Base-by-base conservation (phyloP, 106 monocot genomes). In the Dactylorhiza incarnata region DNA sequence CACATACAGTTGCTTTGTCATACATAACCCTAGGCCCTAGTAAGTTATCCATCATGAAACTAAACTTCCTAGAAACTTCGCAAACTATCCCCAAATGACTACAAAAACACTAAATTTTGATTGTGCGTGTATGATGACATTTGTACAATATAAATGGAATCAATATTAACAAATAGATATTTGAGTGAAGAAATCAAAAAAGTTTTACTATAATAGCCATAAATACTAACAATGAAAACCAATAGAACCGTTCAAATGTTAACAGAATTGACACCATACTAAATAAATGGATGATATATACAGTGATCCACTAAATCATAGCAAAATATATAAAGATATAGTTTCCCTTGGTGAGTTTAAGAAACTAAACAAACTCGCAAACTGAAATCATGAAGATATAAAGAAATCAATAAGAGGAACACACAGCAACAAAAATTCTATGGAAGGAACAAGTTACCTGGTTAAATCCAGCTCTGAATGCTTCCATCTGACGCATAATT, bases 401-500 rank as follows among this genome's bases (percentile, higher is more conserved):
- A 59, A 61, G 37, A 37, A 37, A 37, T 37, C 37, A 37, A 37
- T 37, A 37, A 37, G 37, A 37, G 37, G 37, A 37, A 37, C 37
- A 37, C 37, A 37, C 37, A 37, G 3, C 37, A 46, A 17, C 6
- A 7, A 69, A 43, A 69, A 69, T 7, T 7, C 8, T 4, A 17
- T 49, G 49, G 13, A 72, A 49, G n/a, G 6, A 72, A 49, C 48
- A 8, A 71, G 67, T 55, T 83, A 88, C 99, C 94, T 99, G 99
- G 73, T 94, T 99, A 45, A 99, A 99, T 1, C 99, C 99, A 69
- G 81, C 83, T 77, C 89, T 84, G 82, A 99, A 89, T 71, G 94
- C 99, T 73, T 99, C 94, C 74, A 99, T 85, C 61, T 99, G 99
- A 74, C 91, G 82, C 46, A 72, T 75, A 75, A 99, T 94, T 67